phyloP scores from a whole-genome alignment of 164 flowering plant genomes.

The Umbilicus rupestris region DNA sequence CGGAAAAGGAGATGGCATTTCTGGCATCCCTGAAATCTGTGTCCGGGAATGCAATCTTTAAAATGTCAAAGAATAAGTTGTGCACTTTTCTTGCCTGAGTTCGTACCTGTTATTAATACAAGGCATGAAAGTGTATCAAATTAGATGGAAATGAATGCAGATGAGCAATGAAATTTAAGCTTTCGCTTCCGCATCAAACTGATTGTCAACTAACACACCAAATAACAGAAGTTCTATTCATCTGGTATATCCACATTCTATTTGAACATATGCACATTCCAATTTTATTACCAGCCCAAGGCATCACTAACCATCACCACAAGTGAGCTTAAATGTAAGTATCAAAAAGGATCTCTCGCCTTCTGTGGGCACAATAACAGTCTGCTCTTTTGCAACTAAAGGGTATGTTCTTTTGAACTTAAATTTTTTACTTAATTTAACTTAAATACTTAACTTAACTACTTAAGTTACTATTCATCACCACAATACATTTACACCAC shows the following conservation, averaged over 20 bases:
- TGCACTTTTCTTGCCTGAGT: constrained; percentile 85
- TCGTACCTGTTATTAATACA: constrained; percentile 48
- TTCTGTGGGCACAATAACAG: no score
- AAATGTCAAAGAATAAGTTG: constrained; percentile 72
- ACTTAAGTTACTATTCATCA: no score
- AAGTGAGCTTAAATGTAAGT: background rate
- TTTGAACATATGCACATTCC: background rate
- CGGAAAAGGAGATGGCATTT: constrained; percentile 43
- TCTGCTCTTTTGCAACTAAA: no score
- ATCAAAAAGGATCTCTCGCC: no score
- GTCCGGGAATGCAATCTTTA: constrained; percentile 77
- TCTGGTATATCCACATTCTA: background rate
- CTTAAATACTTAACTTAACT: no score
- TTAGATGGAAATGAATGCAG: background rate
- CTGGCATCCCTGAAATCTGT: constrained; percentile 74
- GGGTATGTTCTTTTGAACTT: no score
- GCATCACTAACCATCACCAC: background rate
- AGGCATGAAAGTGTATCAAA: background rate
- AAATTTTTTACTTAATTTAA: no score
- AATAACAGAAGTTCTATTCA: background rate
- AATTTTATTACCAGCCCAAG: no score
- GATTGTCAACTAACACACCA: background rate
- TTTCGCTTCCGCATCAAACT: background rate
- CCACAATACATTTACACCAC: no score
- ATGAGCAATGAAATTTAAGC: background rate